phyloP scores from a whole-genome alignment of 2,329 filamentous ascomycete species.

The Cyclaneusma minus region DNA sequence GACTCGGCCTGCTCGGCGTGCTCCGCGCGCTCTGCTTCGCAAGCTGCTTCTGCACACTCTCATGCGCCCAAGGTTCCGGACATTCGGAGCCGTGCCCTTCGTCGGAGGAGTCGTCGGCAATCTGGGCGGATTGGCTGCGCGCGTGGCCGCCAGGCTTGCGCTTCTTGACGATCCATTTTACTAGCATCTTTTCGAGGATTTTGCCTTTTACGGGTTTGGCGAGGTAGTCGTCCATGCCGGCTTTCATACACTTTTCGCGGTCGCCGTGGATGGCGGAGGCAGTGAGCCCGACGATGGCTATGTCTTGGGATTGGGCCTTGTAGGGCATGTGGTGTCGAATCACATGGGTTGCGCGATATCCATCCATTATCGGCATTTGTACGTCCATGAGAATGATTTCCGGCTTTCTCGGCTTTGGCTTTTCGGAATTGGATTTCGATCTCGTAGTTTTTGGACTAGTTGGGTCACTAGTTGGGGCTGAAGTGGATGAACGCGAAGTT shows the following conservation, averaged over 20 bases:
- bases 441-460: slow-evolving; percentile 17
- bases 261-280: slow-evolving; percentile 67
- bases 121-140: neutral
- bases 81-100: slow-evolving; percentile 11
- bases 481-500: slow-evolving; percentile 6
- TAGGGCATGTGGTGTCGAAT: slow-evolving; percentile 55
- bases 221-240: slow-evolving; percentile 65
- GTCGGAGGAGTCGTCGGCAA: neutral
- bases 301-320: slow-evolving; percentile 38
- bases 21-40: slow-evolving; percentile 1
- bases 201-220: slow-evolving; percentile 58
- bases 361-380: slow-evolving; percentile 63
- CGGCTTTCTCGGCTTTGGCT: slow-evolving; percentile 40
- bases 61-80: slow-evolving; percentile 7
- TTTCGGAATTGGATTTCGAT: too few species aligned
- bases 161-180: slow-evolving; percentile 46
- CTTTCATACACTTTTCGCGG: slow-evolving; percentile 54
- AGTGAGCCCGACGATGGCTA: slow-evolving; percentile 72
- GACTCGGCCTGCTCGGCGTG: slow-evolving; percentile 12
- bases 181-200: slow-evolving; percentile 53
- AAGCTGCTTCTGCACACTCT: slow-evolving; percentile 1
- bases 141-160: slow-evolving; percentile 10
- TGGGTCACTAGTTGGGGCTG: slow-evolving; percentile 4
- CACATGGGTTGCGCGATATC: slow-evolving; percentile 61
- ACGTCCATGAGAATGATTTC: slow-evolving; percentile 70